Conservation (phyloP, 257 asterid genomes). For the Primulina huaijiensis region DNA sequence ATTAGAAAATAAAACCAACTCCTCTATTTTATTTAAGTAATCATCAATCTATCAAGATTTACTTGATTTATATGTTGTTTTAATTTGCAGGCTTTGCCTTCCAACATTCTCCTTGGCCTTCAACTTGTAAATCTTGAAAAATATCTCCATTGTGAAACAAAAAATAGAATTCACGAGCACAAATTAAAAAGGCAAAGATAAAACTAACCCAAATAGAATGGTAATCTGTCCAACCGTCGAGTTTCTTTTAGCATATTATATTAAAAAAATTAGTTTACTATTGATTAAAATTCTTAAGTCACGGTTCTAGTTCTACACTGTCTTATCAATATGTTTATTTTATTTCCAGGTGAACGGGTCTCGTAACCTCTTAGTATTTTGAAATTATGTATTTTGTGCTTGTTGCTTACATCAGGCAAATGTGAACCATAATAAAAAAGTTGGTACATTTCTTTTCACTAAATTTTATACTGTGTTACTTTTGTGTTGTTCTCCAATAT, state of each 20-base stretch:
- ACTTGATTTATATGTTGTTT: not conserved
- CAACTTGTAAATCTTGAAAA: not conserved
- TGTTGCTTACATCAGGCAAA: not conserved
- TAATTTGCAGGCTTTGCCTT: not conserved
- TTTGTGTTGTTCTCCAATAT: not conserved
- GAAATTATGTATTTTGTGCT: not conserved
- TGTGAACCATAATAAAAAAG: not conserved
- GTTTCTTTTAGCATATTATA: no score
- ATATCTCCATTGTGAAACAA: not conserved
- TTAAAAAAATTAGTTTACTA: no score
- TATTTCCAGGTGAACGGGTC: not conserved
- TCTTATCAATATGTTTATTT: not conserved
- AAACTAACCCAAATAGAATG: no score
- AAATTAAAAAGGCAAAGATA: no score
- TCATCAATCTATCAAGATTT: not conserved
- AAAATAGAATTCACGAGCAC: not conserved
- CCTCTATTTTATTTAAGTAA: not conserved
- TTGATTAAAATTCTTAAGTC: no score
- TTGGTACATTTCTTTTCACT: not conserved
- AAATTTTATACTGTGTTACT: not conserved
- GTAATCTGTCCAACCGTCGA: no score
- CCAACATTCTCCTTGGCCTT: not conserved
- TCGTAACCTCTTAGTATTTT: not conserved
- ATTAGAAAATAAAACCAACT: not conserved
- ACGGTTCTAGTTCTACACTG: not conserved